Percentiles rank a stretch among this genome's conserved stretches.
Conservation (phyloP, 192 early-diverging fungal species). For the Coemansia sp. region DNA sequence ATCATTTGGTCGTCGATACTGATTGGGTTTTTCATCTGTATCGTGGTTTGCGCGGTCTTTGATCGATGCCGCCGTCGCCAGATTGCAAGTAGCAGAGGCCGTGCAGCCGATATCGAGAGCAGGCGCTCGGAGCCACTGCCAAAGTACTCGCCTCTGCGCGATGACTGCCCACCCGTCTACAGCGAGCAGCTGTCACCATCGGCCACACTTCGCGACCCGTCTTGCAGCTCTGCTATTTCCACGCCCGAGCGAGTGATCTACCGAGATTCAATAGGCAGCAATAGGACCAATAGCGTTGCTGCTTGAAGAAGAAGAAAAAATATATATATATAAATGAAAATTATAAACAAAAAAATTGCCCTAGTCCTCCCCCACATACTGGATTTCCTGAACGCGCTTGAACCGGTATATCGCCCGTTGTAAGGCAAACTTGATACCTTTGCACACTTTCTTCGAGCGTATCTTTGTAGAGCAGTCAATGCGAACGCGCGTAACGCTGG, state of each 20-base stretch:
- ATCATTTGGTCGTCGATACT: conserved; percentile 19
- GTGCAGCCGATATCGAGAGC: background rate
- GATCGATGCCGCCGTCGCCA: conserved; percentile 5
- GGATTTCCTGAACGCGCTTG: background rate
- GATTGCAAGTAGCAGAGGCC: background rate
- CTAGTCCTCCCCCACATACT: background rate
- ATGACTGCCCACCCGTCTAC: background rate
- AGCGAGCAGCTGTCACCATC: background rate
- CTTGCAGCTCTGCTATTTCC: background rate
- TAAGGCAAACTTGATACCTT: conserved; percentile 8
- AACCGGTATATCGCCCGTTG: conserved; percentile 7
- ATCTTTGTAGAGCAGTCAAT: background rate
- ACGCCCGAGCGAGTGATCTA: background rate
- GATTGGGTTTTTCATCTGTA: background rate
- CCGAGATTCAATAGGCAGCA: background rate
- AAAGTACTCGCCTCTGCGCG: conserved; percentile 20
- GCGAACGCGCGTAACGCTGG: conserved; percentile 6
- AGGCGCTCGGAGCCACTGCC: conserved; percentile 28
- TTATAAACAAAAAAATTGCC: background rate
- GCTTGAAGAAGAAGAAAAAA: too few relatives aligned
- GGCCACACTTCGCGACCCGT: background rate
- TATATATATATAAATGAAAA: background rate
- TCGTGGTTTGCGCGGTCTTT: conserved; percentile 2
- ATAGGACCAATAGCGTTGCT: background rate
- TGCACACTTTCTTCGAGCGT: background rate